phyloP scores from a whole-genome alignment of 768 basidiomycete genomes.

The Candolleomyces efflorescens region DNA sequence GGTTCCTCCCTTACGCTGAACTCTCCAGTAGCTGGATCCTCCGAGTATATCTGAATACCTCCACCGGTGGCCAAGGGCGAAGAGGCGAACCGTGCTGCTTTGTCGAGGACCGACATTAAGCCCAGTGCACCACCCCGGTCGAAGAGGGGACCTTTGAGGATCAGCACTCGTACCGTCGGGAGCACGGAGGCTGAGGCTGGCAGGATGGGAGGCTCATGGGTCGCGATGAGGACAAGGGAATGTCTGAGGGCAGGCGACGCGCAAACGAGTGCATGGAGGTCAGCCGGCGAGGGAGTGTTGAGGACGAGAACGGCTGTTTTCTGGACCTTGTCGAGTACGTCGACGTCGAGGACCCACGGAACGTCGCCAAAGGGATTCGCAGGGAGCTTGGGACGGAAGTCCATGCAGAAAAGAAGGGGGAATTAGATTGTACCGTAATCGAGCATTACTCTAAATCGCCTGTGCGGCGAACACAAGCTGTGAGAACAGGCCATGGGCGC shows the following conservation, averaged over 20 bases:
- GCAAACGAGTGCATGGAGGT: slow-evolving; percentile 32
- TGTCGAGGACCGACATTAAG: slow-evolving; percentile 36
- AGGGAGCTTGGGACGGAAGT: slow-evolving; percentile 34
- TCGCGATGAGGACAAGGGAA: slow-evolving; percentile 37
- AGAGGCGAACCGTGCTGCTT: slow-evolving; percentile 33
- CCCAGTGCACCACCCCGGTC: slow-evolving; percentile 34
- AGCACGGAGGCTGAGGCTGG: slow-evolving; percentile 1
- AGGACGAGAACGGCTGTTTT: slow-evolving; percentile 30
- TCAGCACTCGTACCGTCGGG: slow-evolving; percentile 29
- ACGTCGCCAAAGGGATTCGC: slow-evolving; percentile 29
- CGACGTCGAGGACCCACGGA: slow-evolving; percentile 20
- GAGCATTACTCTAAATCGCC: no score
- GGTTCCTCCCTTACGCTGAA: slow-evolving; percentile 24
- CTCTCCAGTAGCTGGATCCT: slow-evolving; percentile 28
- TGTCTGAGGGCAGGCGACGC: slow-evolving; percentile 24
- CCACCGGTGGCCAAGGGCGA: neutral
- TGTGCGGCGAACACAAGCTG: no score
- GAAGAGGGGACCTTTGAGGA: slow-evolving; percentile 27
- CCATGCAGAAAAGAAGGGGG: neutral
- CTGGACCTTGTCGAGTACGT: slow-evolving; percentile 14
- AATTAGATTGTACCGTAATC: no score
- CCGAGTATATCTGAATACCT: slow-evolving; percentile 28
- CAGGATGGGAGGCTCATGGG: slow-evolving; percentile 21
- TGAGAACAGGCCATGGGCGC: no score
- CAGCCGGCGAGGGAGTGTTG: slow-evolving; percentile 30